phyloP scores from a whole-genome alignment of 352 stramenopile genomes.

The Pythium insidiosum region DNA sequence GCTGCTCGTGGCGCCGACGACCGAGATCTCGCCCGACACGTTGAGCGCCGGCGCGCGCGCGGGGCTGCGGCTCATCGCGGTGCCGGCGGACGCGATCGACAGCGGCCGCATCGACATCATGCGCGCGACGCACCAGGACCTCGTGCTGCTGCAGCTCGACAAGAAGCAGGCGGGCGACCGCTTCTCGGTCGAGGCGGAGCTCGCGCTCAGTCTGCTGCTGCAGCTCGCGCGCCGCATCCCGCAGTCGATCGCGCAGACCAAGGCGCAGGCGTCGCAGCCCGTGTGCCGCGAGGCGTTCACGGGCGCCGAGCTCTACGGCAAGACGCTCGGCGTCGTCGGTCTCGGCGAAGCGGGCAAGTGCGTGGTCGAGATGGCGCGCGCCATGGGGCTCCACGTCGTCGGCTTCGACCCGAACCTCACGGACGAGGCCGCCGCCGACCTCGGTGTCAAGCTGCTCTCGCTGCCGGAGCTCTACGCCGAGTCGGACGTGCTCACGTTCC shows the following conservation, averaged over 20 bases:
- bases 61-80: constrained; percentile 46
- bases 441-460: constrained; percentile 55
- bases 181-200: constrained; percentile 70
- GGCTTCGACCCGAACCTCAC: constrained; percentile 73
- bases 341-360: constrained; percentile 64
- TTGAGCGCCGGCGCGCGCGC: constrained; percentile 29
- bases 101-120: constrained; percentile 60
- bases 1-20: constrained; percentile 40
- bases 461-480: constrained; percentile 56
- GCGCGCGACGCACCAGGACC: constrained; percentile 63
- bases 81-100: constrained; percentile 47
- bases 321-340: constrained; percentile 62
- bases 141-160: constrained; percentile 73
- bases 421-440: constrained; percentile 44
- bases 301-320: constrained; percentile 50
- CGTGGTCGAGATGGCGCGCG: constrained; percentile 64
- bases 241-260: constrained; percentile 32
- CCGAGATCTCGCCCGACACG: constrained; percentile 32
- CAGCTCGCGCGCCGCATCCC: constrained; percentile 56
- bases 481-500: constrained; percentile 92
- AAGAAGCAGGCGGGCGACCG: constrained; percentile 63
- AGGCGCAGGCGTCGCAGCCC: constrained; percentile 5
- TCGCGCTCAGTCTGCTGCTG: constrained; percentile 52
- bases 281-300: constrained; percentile 38
- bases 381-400: constrained; percentile 59